A percentile compares a stretch with the other conserved stretches of the same genome.
Conservation (phyloP, 2,329 filamentous ascomycete genomes). For the Bisporella sp. region DNA sequence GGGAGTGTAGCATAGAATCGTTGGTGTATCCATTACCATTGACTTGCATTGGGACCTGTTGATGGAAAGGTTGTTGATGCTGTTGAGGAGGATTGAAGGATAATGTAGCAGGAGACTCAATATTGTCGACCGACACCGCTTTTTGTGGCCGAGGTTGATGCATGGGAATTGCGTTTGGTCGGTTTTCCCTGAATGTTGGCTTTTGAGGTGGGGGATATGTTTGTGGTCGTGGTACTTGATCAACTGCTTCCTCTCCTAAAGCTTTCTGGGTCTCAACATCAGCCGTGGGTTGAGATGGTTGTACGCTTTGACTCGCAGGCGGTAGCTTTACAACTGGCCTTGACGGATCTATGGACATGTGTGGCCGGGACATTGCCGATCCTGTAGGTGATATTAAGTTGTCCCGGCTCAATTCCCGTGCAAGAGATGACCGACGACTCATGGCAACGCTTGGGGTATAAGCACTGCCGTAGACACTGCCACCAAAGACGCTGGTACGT, state of each 20-base stretch:
- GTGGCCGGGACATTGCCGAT: constrained; percentile 65
- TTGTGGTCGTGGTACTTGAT: constrained; percentile 42
- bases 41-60: constrained; percentile 79
- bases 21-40: constrained; percentile 47
- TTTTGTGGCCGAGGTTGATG: constrained; percentile 95
- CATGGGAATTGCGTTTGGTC: constrained; percentile 58
- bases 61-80: constrained; percentile 83
- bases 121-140: constrained; percentile 84
- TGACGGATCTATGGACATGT: constrained; percentile 50
- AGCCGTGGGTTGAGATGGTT: constrained; percentile 20
- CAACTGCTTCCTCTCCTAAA: constrained; percentile 24
- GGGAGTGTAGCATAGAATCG: constrained; percentile 49
- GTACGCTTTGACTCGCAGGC: constrained; percentile 36
- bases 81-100: constrained; percentile 53
- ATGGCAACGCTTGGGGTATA: constrained; percentile 85
- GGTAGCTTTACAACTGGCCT: constrained; percentile 80
- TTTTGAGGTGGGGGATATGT: constrained; percentile 52
- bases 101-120: constrained; percentile 66
- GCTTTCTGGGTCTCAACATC: constrained; percentile 17
- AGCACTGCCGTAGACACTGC: constrained; percentile 60
- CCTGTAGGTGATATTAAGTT: constrained; percentile 73
- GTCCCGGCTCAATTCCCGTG: constrained; percentile 61
- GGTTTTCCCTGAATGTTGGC: constrained; percentile 50
- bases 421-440: constrained; percentile 78
- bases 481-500: constrained; percentile 74